Percentiles rank a stretch among this genome's conserved stretches.
Evolutionary conservation across 2,329 filamentous ascomycete genomes (phyloP).

Genomic region (Monosporascus sp.): DNA sequence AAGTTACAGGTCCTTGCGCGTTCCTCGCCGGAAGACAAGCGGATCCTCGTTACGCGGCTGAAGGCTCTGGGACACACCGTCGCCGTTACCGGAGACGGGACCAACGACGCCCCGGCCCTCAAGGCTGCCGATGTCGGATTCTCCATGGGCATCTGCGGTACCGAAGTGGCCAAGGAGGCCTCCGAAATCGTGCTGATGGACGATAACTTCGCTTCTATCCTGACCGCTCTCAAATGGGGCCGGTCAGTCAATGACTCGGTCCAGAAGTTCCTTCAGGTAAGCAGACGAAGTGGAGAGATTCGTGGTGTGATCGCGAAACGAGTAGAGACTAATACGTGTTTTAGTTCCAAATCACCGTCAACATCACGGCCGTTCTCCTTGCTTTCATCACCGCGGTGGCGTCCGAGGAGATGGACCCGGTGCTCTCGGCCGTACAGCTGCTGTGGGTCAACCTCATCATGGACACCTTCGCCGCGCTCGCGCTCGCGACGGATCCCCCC

Average conservation of each 20-base stretch:
- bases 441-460: slow-evolving; percentile 67
- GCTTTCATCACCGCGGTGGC: slow-evolving; percentile 61
- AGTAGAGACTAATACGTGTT: slow-evolving; percentile 1
- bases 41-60: slow-evolving; percentile 54
- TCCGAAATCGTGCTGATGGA: slow-evolving; percentile 64
- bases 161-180: slow-evolving; percentile 63
- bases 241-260: slow-evolving; percentile 63
- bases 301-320: not conserved
- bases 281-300: not conserved
- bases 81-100: slow-evolving; percentile 61
- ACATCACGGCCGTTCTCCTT: slow-evolving; percentile 61
- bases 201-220: slow-evolving; percentile 61
- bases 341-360: slow-evolving; percentile 63
- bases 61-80: slow-evolving; percentile 59
- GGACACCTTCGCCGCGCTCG: slow-evolving; percentile 63
- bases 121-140: slow-evolving; percentile 64
- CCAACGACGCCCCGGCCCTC: slow-evolving; percentile 60
- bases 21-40: slow-evolving; percentile 62
- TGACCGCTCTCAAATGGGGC: slow-evolving; percentile 64
- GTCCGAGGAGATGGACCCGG: slow-evolving; percentile 46
- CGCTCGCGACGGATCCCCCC: slow-evolving; percentile 59
- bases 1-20: slow-evolving; percentile 58
- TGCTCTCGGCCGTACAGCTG: slow-evolving; percentile 61
- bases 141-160: slow-evolving; percentile 63
- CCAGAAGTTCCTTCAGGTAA: slow-evolving; percentile 59